Evolutionary conservation across 257 asterid genomes (phyloP), one percentile per base, ranked within the genome.

Genomic region (Ehretia macrophylla): DNA sequence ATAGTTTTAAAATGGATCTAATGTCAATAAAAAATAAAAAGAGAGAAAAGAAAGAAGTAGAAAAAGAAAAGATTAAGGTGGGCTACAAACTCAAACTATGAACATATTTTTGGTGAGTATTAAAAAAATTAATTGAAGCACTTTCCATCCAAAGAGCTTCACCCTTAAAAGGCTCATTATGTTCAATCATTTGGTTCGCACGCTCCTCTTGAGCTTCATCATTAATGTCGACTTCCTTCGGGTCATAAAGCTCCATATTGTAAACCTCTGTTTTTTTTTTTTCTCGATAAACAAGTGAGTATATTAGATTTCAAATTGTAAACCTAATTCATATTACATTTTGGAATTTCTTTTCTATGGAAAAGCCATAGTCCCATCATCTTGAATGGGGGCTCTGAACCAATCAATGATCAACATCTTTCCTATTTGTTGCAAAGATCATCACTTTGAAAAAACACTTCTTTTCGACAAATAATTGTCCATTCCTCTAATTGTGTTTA

Each of bases 301-400:
- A n/a, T n/a, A n/a, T n/a, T n/a, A n/a, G n/a, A n/a, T n/a, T n/a
- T n/a, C n/a, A n/a, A n/a, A n/a, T n/a, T n/a, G n/a, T n/a, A n/a
- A n/a, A n/a, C n/a, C n/a, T n/a, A n/a, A 3, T 91, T 95, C 57
- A 91, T 57, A 12, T 88, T 66, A 20, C 83, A 91, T 68, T 85
- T 78, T 8, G 98, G 96, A 58, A 87, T 78, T 61, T 90, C 95
- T 23, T 79, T 68, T 9, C 98, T 95, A 0, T 96, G 75, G 84
- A 90, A 90, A 32, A 90, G 90, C 97, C 97, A 90, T 76, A 90
- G 46, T 0, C 97, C 97, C 84, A 87, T 81, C 53, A 90, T 96
- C 93, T 90, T 90, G 57, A 59, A 90, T 1, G 98, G 99, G 47
- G 85, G 54, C 59, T 72, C 81, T 1, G 88, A 68, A n/a, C 99